These are phyloP conservation scores for Umbellularia californica DNA, from an alignment of 164 flowering plant species.

Conservation along the genomic window DNA sequence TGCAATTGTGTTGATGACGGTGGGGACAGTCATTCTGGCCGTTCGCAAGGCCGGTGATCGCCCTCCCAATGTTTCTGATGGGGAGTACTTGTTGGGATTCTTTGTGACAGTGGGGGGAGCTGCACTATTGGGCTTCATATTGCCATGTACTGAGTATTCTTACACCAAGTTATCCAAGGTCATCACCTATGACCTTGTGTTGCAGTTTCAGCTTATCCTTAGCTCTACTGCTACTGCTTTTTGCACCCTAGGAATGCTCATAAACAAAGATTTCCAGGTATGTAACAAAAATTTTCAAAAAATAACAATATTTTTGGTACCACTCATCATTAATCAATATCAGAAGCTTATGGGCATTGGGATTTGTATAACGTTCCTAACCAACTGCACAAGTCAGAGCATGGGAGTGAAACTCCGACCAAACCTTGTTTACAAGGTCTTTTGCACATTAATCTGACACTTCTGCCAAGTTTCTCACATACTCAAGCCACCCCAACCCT, in stretches of 20 bases:
- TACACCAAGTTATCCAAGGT: slow-evolving; percentile 8
- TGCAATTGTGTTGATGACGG: slow-evolving; percentile 36
- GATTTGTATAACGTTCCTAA: too few species aligned
- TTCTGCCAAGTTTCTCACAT: too few species aligned
- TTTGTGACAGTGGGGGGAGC: slow-evolving; percentile 38
- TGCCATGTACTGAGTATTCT: slow-evolving; percentile 35
- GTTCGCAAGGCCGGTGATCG: slow-evolving; percentile 30
- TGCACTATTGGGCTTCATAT: slow-evolving; percentile 29
- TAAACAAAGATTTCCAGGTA: slow-evolving; percentile 26
- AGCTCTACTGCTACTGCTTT: slow-evolving; percentile 16
- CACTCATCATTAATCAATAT: too few species aligned
- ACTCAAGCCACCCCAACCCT: too few species aligned
- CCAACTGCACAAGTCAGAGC: too few species aligned
- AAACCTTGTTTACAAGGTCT: too few species aligned
- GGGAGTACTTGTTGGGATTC: slow-evolving; percentile 34
- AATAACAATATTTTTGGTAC: too few species aligned
- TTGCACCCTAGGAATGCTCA: slow-evolving; percentile 20
- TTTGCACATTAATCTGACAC: too few species aligned
- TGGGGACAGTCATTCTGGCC: slow-evolving; percentile 42
- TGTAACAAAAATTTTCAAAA: background rate
- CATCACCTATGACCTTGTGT: slow-evolving; percentile 18
- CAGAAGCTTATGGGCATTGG: too few species aligned
- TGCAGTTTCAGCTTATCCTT: slow-evolving; percentile 19
- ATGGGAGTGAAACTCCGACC: too few species aligned
- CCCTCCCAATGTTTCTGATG: slow-evolving; percentile 25